Conservation (phyloP, 768 basidiomycete species). For the Mycena venus region DNA sequence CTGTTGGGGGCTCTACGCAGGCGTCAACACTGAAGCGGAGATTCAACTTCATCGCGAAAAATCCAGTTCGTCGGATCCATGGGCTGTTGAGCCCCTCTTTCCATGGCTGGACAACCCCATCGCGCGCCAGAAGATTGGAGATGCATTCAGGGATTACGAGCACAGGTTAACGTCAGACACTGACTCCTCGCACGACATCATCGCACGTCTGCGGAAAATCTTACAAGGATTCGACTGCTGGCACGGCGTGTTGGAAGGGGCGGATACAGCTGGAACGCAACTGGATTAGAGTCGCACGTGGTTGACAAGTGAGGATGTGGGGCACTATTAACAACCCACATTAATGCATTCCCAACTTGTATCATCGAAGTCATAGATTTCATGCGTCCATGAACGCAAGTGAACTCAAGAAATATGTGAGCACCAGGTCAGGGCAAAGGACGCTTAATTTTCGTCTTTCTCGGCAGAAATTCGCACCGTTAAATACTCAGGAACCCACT, state of each 20-base stretch:
- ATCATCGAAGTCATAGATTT: background rate
- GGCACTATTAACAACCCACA: background rate
- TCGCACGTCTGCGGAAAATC: no score
- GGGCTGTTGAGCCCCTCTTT: no score
- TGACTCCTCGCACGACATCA: no score
- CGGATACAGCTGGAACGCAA: no score
- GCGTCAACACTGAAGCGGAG: background rate
- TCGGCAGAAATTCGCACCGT: background rate
- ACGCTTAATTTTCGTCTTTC: background rate
- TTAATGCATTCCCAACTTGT: background rate
- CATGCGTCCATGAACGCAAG: background rate
- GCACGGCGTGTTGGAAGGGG: background rate
- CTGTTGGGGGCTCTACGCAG: background rate
- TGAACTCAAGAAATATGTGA: background rate
- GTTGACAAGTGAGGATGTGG: background rate
- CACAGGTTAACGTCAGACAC: no score
- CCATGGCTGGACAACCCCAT: no score
- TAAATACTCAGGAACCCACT: no score
- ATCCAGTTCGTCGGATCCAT: no score
- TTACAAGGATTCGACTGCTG: no score
- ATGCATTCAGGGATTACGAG: no score
- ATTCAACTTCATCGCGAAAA: no score
- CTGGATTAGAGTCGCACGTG: background rate
- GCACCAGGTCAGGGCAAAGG: background rate
- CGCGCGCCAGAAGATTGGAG: no score